A percentile compares a stretch with the other conserved stretches of the same genome.
These are phyloP conservation scores for Solioccasus polychromus DNA, from an alignment of 768 basidiomycete genomes.

Conservation along the genomic window DNA sequence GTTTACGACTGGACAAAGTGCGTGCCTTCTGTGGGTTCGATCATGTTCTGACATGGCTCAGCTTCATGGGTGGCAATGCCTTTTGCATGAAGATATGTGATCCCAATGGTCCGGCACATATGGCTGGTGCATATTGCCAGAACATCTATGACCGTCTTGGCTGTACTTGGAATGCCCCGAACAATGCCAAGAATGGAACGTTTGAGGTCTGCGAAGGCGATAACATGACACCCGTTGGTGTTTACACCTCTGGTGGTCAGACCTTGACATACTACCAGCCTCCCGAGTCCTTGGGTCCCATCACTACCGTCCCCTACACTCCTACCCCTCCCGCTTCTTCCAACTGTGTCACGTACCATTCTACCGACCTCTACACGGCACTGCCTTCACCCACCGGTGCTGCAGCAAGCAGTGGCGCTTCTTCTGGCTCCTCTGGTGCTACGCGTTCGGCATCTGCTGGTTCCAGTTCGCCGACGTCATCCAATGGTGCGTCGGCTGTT, in stretches of 20 bases:
- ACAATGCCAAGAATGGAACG: slow-evolving; percentile 50
- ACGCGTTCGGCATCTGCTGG: slow-evolving; percentile 17
- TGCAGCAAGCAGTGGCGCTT: background rate
- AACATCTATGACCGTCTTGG: slow-evolving; percentile 78
- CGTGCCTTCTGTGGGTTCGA: slow-evolving; percentile 14
- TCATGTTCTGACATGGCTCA: slow-evolving; percentile 19
- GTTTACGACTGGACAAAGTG: slow-evolving; percentile 69
- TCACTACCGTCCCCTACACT: slow-evolving; percentile 43
- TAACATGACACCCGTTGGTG: slow-evolving; percentile 58
- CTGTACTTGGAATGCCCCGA: slow-evolving; percentile 70
- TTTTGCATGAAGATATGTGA: slow-evolving; percentile 80
- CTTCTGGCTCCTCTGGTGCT: background rate
- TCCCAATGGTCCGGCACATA: slow-evolving; percentile 44
- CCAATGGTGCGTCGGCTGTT: slow-evolving; percentile 18
- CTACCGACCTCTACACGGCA: slow-evolving; percentile 34
- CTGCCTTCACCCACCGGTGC: slow-evolving; percentile 12
- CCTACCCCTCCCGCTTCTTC: slow-evolving; percentile 39
- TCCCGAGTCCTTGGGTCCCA: slow-evolving; percentile 44
- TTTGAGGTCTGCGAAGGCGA: slow-evolving; percentile 70
- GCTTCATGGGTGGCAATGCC: slow-evolving; percentile 64
- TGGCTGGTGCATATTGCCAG: slow-evolving; percentile 57
- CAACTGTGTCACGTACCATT: slow-evolving; percentile 40
- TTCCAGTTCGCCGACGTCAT: slow-evolving; percentile 14
- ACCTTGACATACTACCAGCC: slow-evolving; percentile 47
- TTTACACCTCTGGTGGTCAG: slow-evolving; percentile 40